Evolutionary conservation across 257 asterid species (phyloP), one percentile per base, ranked within the genome.

Genomic region (Knoxia roxburghii): DNA sequence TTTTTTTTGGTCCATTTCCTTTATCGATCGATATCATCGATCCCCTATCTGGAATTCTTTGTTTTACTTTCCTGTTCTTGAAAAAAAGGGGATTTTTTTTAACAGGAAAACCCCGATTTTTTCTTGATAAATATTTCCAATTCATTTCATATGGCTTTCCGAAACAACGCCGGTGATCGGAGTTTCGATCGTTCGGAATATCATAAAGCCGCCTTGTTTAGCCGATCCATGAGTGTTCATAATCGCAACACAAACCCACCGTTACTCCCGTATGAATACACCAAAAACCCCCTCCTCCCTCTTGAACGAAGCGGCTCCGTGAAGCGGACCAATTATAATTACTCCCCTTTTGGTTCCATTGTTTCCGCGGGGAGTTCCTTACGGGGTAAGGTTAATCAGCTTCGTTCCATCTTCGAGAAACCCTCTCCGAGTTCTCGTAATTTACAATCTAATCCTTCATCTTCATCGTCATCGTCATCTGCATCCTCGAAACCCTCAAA

Each of bases 301-400:
- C 64, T 89, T 5, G 91, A 89, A 67, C 95, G 90, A 29, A 68
- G 68, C 61, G 89, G 83, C 54, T 83, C 98, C 10, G 68, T 86
- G 59, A 87, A 85, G 83, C 78, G 75, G 67, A 68, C 83, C 6
- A 72, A 87, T 75, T 69, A 76, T 83, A 35, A 54, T 56, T 56
- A 7, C 40, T 67, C 95, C 12, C 77, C 94, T 29, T 76, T 81
- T 15, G 88, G 77, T n/a, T 87, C 95, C 2, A 65, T 82, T 77
- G 83, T 82, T 52, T 76, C 91, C 55, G 91, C 90, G 55, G 96
- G 95, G 4, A 80, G 74, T 65, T 86, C 96, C 0, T 64, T 92
- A 30, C 89, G 79, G 68, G 96, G 97, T 0, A 92, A 92, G 61
- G 97, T 92, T 18, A 75, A 82, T 65, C 85, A 80, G 65, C 72